Conservation (phyloP, 176 grass and related monocot genomes). For the Bolboschoenus planiculmis region DNA sequence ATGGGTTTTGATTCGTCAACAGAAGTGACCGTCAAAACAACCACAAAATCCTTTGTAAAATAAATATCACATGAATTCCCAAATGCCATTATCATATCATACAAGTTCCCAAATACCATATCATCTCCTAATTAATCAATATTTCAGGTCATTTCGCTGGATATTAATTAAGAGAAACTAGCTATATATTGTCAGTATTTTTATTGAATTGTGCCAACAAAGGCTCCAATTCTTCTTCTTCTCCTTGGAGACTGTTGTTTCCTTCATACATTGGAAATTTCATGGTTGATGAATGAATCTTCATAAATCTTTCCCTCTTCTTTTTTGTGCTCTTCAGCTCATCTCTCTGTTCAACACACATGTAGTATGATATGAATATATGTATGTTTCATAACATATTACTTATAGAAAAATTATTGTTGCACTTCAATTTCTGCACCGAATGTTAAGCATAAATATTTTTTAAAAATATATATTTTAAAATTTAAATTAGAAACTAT, state of each 20-base stretch:
- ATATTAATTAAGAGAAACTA: neutral
- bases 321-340: neutral
- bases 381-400: no score
- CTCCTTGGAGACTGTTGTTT: neutral
- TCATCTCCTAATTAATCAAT: neutral
- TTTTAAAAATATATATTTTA: neutral
- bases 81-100: neutral
- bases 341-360: neutral
- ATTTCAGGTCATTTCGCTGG: neutral
- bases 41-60: no score
- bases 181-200: neutral
- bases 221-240: neutral
- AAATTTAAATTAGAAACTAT: no score
- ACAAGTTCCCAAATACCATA: neutral
- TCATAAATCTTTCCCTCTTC: neutral
- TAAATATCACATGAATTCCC: neutral
- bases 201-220: neutral
- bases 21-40: no score
- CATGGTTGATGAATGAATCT: neutral
- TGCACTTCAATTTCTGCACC: no score
- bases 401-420: no score
- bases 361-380: no score
- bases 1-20: no score
- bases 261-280: neutral
- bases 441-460: no score